Conservation (phyloP, 1,284 basidiomycete species). For the Leccinum variabile region DNA sequence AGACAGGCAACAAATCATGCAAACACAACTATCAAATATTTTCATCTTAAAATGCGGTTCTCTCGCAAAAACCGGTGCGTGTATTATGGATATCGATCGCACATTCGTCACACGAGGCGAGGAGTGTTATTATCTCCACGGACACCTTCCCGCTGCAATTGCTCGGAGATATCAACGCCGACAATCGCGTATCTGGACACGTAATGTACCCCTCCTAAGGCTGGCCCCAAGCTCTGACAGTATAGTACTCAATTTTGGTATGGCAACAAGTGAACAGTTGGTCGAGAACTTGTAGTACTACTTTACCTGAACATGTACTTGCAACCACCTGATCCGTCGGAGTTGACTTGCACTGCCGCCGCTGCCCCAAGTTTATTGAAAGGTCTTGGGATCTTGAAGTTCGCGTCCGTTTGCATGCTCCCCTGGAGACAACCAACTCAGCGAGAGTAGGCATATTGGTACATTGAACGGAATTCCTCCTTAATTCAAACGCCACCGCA, state of each 20-base stretch:
- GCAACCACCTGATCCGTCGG: background rate
- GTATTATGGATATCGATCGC: slow-evolving; percentile 2
- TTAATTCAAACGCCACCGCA: background rate
- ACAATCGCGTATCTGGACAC: slow-evolving; percentile 15
- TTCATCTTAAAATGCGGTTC: background rate
- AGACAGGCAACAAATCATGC: background rate
- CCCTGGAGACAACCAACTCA: background rate
- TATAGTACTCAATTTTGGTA: background rate
- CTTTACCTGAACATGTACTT: background rate
- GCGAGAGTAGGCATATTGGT: background rate
- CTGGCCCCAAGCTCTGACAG: background rate
- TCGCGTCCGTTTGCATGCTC: background rate
- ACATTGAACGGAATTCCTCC: background rate
- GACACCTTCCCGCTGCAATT: slow-evolving; percentile 1
- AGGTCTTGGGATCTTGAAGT: background rate
- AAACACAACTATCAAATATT: background rate
- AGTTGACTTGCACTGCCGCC: background rate
- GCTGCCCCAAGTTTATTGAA: background rate
- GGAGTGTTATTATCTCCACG: slow-evolving; percentile 12
- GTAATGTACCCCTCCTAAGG: slow-evolving; percentile 16
- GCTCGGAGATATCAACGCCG: slow-evolving; percentile 17
- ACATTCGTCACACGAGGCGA: background rate
- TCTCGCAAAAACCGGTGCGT: background rate
- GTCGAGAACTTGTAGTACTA: background rate
- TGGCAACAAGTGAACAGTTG: slow-evolving; percentile 3